Evolutionary conservation across 257 asterid genomes (phyloP).

Genomic region (Fraxinus excelsior): DNA sequence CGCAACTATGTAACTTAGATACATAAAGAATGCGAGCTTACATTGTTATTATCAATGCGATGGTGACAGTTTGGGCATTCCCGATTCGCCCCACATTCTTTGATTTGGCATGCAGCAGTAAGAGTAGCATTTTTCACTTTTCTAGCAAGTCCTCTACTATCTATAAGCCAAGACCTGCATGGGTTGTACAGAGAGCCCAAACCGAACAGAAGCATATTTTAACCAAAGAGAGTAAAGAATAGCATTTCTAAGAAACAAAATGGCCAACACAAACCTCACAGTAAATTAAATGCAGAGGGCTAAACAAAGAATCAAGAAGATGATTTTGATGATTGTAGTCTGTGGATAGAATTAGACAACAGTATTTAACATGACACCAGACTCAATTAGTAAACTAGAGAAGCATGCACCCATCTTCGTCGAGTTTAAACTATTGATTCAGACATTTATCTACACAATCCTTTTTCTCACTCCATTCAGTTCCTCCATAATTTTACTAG

Average conservation of each 20-base stretch:
- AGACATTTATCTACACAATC: background rate
- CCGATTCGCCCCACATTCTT: constrained; percentile 68
- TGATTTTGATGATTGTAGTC: background rate
- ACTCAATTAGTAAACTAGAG: background rate
- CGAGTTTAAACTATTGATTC: background rate
- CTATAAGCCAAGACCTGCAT: constrained; percentile 79
- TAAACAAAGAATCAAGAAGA: background rate
- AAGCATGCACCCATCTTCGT: background rate
- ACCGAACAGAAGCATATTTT: background rate
- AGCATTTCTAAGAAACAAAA: background rate
- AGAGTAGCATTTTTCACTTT: constrained; percentile 71
- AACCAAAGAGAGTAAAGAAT: background rate
- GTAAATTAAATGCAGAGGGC: background rate
- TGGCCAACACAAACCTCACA: background rate
- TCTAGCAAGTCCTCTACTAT: constrained; percentile 66
- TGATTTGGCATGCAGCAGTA: constrained; percentile 50
- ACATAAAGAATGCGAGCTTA: constrained; percentile 38
- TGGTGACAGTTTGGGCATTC: constrained; percentile 73
- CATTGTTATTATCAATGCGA: constrained; percentile 65
- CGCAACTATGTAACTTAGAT: background rate
- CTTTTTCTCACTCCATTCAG: background rate
- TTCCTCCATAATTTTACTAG: background rate
- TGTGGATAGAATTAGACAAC: background rate
- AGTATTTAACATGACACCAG: background rate
- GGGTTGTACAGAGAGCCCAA: constrained; percentile 2